These are phyloP conservation scores for Boletus putidus DNA, from an alignment of 1,284 basidiomycete genomes.

Conservation along the genomic window DNA sequence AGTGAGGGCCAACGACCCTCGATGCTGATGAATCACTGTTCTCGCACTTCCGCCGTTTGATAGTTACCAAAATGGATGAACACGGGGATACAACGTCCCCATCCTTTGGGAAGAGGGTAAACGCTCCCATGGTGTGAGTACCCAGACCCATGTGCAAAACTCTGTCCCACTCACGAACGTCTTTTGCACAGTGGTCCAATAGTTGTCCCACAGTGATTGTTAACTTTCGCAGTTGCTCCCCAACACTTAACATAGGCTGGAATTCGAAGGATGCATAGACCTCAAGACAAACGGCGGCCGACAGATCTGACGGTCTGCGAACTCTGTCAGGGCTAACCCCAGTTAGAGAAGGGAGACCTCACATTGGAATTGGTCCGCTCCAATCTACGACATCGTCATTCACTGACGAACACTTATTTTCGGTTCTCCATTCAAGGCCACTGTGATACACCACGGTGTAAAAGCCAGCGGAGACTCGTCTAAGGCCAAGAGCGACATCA, in stretches of 20 bases:
- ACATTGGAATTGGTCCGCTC: background rate
- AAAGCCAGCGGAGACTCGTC: background rate
- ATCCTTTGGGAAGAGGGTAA: background rate
- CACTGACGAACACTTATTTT: background rate
- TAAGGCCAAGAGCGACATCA: background rate
- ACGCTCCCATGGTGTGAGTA: background rate
- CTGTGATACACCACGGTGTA: background rate
- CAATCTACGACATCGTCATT: background rate
- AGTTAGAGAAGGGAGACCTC: too few species aligned
- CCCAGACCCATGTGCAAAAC: background rate
- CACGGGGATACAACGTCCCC: background rate
- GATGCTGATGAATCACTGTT: background rate
- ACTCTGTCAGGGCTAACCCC: background rate
- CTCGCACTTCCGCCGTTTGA: background rate
- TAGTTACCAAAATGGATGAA: background rate
- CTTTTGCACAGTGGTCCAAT: too few species aligned
- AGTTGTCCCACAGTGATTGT: background rate
- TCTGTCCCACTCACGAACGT: background rate
- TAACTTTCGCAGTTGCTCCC: background rate
- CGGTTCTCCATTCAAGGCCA: background rate
- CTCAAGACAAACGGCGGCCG: background rate
- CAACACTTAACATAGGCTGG: background rate
- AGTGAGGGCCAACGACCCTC: too few species aligned
- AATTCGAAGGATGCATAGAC: background rate
- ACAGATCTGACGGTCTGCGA: background rate